These are phyloP conservation scores for Aureococcus anophagefferens DNA, from an alignment of 108 stramenopile species.

Conservation along the genomic window DNA sequence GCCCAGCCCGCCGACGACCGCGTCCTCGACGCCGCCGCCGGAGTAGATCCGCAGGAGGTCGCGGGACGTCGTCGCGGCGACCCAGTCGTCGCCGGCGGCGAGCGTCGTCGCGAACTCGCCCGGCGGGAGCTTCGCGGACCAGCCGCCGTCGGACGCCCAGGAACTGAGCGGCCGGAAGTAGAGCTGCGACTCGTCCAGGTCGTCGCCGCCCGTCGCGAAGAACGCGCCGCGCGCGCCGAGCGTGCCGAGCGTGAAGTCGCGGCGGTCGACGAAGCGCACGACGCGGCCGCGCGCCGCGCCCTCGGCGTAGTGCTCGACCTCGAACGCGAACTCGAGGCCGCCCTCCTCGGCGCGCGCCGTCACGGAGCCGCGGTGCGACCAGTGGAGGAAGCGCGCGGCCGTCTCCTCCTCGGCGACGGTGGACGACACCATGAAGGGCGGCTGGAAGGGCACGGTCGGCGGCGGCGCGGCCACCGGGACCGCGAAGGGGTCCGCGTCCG, in stretches of 20 bases:
- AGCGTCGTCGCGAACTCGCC: background rate
- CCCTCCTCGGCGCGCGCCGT: background rate
- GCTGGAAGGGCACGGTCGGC: too few relatives aligned
- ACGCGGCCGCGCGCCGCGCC: background rate
- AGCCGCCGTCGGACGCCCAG: background rate
- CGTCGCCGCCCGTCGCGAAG: background rate
- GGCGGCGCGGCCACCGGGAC: too few relatives aligned
- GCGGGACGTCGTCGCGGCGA: background rate
- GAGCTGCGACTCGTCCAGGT: background rate
- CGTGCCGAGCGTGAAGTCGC: background rate
- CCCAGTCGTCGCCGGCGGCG: background rate
- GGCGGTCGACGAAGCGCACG: background rate
- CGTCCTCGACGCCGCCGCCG: background rate
- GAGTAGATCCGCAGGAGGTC: background rate
- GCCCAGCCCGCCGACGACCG: background rate
- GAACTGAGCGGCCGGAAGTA: background rate
- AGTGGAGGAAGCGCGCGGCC: background rate
- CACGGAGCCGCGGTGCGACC: background rate
- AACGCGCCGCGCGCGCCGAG: background rate
- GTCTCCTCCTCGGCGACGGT: too few relatives aligned
- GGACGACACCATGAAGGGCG: too few relatives aligned
- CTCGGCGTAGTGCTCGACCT: background rate
- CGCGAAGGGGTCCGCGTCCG: too few relatives aligned
- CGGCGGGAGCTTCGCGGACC: background rate
- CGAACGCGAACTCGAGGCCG: background rate